Percentiles rank a stretch among this genome's conserved stretches.
Evolutionary conservation across 768 basidiomycete species (phyloP).

Genomic region (Amanita phalloides): DNA sequence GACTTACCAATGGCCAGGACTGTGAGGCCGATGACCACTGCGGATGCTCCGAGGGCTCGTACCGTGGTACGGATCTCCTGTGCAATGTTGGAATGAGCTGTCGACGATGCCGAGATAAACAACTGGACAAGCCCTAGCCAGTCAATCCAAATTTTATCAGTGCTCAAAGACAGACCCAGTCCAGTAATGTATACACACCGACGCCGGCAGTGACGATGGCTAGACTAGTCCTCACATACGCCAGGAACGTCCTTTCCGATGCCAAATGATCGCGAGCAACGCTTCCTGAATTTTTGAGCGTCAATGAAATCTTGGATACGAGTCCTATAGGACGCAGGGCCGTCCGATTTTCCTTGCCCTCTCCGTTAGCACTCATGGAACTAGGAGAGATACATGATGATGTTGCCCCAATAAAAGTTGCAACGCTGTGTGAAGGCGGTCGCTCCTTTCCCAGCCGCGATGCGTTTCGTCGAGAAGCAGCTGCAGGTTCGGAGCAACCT

Average conservation of each 20-base stretch:
- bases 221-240: conserved; percentile 55
- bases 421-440: not conserved
- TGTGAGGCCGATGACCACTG: conserved; percentile 33
- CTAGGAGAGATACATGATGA: not conserved
- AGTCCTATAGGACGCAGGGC: not conserved
- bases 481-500: not conserved
- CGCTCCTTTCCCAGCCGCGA: not conserved
- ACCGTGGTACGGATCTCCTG: conserved; percentile 23
- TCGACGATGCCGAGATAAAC: conserved; percentile 26
- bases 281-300: conserved; percentile 48
- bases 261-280: conserved; percentile 58
- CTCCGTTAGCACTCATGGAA: not conserved
- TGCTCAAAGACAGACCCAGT: not conserved
- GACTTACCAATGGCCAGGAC: conserved; percentile 40
- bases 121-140: conserved; percentile 44
- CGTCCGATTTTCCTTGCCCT: not conserved
- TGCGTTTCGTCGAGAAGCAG: not conserved
- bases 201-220: conserved; percentile 49
- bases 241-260: conserved; percentile 51
- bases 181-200: conserved; percentile 26
- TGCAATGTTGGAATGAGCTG: not conserved
- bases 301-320: conserved; percentile 13
- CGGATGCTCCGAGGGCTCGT: conserved; percentile 40
- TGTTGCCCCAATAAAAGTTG: not conserved
- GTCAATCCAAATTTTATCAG: not conserved